Evolutionary conservation across 495 filamentous ascomycete species (phyloP).

Genomic region (Neurospora sp.): DNA sequence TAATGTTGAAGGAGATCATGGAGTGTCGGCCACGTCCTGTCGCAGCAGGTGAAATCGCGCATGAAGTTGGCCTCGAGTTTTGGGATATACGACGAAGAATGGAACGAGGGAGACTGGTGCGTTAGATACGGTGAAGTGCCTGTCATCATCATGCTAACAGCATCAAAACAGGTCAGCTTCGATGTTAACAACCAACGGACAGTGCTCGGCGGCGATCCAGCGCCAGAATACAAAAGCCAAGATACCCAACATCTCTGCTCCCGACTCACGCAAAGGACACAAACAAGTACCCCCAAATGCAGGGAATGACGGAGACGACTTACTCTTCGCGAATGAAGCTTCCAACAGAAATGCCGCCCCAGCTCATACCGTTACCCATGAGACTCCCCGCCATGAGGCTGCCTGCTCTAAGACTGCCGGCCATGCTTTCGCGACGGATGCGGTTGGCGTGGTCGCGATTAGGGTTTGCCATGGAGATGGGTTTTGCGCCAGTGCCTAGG

Average conservation of each 20-base stretch:
- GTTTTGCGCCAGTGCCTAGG: conserved; percentile 68
- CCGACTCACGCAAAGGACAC: background rate
- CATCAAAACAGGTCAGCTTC: conserved; percentile 15
- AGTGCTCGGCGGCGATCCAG: background rate
- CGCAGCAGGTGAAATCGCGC: conserved; percentile 92
- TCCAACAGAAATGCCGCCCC: conserved; percentile 91
- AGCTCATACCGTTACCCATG: conserved; percentile 88
- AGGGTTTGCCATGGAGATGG: conserved; percentile 72
- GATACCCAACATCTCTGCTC: conserved; percentile 5
- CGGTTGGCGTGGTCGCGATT: conserved; percentile 56
- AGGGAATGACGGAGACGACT: conserved; percentile 34
- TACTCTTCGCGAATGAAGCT: conserved; percentile 98
- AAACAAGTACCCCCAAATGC: conserved; percentile 1
- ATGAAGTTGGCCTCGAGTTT: conserved; percentile 97
- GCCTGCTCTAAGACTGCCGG: conserved; percentile 47
- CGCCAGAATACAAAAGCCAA: background rate
- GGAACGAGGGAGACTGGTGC: conserved; percentile 88
- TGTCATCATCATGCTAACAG: conserved; percentile 79
- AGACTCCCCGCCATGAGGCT: background rate
- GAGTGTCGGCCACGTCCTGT: conserved; percentile 71
- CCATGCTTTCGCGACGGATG: conserved; percentile 71
- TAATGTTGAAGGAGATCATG: conserved; percentile 96
- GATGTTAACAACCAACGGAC: conserved; percentile 5
- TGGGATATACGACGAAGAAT: conserved; percentile 94
- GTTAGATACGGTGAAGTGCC: conserved; percentile 80